Conservation (phyloP, 768 basidiomycete species). For the Nevesoporus exiguus region DNA sequence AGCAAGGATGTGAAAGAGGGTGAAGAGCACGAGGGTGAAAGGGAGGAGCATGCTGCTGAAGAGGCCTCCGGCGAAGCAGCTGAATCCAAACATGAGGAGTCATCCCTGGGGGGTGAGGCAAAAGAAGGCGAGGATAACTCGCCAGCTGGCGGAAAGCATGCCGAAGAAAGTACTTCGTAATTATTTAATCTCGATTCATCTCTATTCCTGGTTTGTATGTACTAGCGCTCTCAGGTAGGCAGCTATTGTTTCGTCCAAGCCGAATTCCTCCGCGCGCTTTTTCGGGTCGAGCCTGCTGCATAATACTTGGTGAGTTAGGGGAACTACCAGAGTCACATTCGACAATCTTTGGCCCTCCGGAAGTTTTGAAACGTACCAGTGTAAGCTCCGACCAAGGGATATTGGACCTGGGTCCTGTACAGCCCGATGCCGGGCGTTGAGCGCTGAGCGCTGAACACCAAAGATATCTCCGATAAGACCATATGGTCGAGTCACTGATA, state of each 20-base stretch:
- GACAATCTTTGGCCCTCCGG: too few species aligned
- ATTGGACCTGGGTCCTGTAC: too few species aligned
- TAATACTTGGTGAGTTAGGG: too few species aligned
- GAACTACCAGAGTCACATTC: too few species aligned
- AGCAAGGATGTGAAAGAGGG: conserved; percentile 54
- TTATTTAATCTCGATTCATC: conserved; percentile 3
- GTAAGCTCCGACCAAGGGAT: too few species aligned
- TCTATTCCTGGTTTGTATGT: conserved; percentile 5
- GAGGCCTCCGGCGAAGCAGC: conserved; percentile 26
- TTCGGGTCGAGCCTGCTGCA: too few species aligned
- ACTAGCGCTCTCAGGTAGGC: background rate
- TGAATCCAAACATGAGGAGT: conserved; percentile 25
- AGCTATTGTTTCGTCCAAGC: background rate
- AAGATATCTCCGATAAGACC: too few species aligned
- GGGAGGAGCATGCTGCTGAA: conserved; percentile 29
- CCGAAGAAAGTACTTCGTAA: conserved; percentile 18
- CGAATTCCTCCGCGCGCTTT: background rate
- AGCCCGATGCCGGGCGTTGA: too few species aligned
- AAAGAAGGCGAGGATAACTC: conserved; percentile 24
- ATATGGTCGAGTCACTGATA: too few species aligned
- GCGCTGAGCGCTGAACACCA: too few species aligned
- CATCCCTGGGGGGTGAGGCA: conserved; percentile 17
- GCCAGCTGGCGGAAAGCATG: conserved; percentile 15
- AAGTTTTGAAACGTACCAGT: too few species aligned
- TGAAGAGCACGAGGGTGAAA: conserved; percentile 34